phyloP scores from a whole-genome alignment of 768 basidiomycete species.

The Psilocybe sp. region DNA sequence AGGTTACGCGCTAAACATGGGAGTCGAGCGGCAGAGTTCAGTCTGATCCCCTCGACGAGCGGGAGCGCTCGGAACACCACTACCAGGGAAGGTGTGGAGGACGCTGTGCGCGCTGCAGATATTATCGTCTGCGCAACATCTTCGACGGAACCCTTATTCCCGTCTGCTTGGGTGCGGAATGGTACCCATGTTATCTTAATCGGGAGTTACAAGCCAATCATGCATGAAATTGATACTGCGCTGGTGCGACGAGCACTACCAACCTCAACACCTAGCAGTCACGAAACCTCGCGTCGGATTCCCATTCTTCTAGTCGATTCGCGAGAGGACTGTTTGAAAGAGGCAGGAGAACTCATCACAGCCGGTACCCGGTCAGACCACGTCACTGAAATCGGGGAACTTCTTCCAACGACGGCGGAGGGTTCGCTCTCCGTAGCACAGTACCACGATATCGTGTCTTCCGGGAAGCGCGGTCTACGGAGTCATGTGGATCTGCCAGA shows the following conservation, averaged over 20 bases:
- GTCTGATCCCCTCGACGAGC: conserved; percentile 12
- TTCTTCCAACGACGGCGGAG: conserved; percentile 31
- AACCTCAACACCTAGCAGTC: neutral
- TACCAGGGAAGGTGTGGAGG: conserved; percentile 22
- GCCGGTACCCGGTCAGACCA: conserved; percentile 36
- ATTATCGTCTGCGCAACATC: conserved; percentile 80
- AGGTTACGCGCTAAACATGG: conserved; percentile 19
- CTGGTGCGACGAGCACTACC: conserved; percentile 50
- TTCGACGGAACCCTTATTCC: conserved; percentile 67
- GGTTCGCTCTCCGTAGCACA: conserved; percentile 6
- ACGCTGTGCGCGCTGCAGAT: conserved; percentile 39
- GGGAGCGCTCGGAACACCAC: no score
- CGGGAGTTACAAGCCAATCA: conserved; percentile 78
- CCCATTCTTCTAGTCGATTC: conserved; percentile 72
- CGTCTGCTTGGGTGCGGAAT: conserved; percentile 55
- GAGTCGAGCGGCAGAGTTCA: conserved; percentile 18
- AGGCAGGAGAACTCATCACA: conserved; percentile 81
- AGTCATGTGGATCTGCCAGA: neutral
- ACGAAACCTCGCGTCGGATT: neutral
- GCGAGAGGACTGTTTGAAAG: conserved; percentile 59
- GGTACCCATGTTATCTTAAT: conserved; percentile 74
- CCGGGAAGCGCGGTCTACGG: neutral
- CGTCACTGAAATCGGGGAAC: conserved; percentile 69
- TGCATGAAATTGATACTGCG: conserved; percentile 69
- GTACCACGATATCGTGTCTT: conserved; percentile 3